phyloP scores from a whole-genome alignment of 2,329 filamentous ascomycete genomes.

The Fusarium sp. region DNA sequence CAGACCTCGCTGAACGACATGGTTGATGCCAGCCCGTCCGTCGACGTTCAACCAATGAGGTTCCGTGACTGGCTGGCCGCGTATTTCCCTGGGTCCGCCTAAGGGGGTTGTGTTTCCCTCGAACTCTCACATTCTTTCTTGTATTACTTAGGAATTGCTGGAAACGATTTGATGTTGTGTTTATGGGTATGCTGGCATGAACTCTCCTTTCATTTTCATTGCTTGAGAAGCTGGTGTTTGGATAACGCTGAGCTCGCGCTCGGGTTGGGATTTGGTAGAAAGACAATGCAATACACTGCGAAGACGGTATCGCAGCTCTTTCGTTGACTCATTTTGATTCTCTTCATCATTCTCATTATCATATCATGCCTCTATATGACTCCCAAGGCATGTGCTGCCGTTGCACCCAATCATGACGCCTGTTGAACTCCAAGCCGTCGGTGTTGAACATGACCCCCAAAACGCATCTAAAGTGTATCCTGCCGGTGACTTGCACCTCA shows the following conservation, averaged over 20 bases:
- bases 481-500: neutral
- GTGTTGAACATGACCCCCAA: slow-evolving; percentile 29
- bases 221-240: slow-evolving; percentile 7
- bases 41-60: slow-evolving; percentile 60
- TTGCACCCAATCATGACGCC: slow-evolving; percentile 6
- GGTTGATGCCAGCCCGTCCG: slow-evolving; percentile 50
- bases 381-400: neutral
- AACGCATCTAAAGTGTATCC: slow-evolving; percentile 19
- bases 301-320: slow-evolving; percentile 13
- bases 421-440: slow-evolving; percentile 24
- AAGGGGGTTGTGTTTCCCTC: neutral
- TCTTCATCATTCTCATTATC: neutral
- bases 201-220: neutral
- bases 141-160: neutral
- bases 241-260: neutral
- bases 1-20: slow-evolving; percentile 70
- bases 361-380: neutral
- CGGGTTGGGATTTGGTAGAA: slow-evolving; percentile 7
- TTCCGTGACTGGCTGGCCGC: slow-evolving; percentile 66
- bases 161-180: neutral
- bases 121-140: neutral
- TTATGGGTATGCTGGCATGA: neutral
- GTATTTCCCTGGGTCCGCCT: slow-evolving; percentile 1
- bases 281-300: neutral
- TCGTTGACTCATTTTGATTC: neutral